A percentile compares a stretch with the other conserved stretches of the same genome.
Conservation (phyloP, 2,329 filamentous ascomycete genomes). For the Alternaria brassicae region DNA sequence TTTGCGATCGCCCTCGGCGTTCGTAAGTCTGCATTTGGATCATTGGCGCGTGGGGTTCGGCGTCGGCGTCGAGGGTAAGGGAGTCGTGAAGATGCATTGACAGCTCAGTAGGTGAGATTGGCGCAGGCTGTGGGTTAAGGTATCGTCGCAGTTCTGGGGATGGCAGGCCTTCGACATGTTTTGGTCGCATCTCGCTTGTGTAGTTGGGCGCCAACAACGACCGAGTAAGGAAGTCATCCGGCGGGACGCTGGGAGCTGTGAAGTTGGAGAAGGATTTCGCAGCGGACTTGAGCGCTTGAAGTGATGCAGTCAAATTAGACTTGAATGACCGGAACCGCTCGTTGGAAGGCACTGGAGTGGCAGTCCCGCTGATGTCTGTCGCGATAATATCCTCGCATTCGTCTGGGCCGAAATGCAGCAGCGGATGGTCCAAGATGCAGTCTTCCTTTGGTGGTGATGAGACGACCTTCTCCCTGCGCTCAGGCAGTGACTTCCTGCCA, state of each 20-base stretch:
- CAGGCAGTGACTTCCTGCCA: conserved; percentile 34
- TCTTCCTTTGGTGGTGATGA: conserved; percentile 60
- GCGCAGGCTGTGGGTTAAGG: conserved; percentile 62
- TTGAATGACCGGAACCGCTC: conserved; percentile 61
- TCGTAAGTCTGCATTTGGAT: conserved; percentile 70
- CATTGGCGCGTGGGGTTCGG: conserved; percentile 57
- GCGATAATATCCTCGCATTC: conserved; percentile 44
- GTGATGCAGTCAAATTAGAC: conserved; percentile 68
- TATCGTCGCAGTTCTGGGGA: conserved; percentile 66
- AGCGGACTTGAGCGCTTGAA: conserved; percentile 67
- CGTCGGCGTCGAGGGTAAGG: conserved; percentile 44
- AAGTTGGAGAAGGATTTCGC: conserved; percentile 68
- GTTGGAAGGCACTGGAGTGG: conserved; percentile 33
- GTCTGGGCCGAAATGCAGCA: conserved; percentile 54
- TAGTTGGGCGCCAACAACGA: conserved; percentile 66
- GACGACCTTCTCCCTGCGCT: conserved; percentile 56
- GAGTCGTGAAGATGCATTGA: conserved; percentile 51
- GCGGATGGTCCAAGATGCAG: conserved; percentile 64
- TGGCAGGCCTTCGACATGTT: conserved; percentile 60
- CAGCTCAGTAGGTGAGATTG: conserved; percentile 48
- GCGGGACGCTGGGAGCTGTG: conserved; percentile 59
- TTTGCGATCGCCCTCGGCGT: conserved; percentile 45
- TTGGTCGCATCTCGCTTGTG: conserved; percentile 67
- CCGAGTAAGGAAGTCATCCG: conserved; percentile 66
- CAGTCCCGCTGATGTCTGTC: conserved; percentile 37